Evolutionary conservation across 2,329 filamentous ascomycete genomes (phyloP).

Genomic region (Penicillium sp.): DNA sequence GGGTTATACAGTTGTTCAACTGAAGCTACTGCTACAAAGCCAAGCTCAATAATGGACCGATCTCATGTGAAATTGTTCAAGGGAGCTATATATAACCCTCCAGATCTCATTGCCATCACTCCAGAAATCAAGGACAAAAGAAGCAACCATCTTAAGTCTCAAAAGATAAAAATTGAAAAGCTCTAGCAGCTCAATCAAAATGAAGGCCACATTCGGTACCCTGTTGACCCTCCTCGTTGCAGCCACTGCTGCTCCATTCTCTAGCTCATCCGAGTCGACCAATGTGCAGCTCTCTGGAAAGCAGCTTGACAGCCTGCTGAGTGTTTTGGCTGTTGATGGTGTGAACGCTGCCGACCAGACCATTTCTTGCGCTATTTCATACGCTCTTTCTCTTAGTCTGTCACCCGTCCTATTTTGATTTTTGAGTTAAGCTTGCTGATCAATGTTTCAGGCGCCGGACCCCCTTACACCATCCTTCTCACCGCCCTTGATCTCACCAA

Average conservation of each 20-base stretch:
- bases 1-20: neutral
- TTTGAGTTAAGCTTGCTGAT: neutral
- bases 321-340: neutral
- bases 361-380: slow-evolving; percentile 18
- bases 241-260: slow-evolving; percentile 11
- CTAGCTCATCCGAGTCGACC: neutral
- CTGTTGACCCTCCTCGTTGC: slow-evolving; percentile 10
- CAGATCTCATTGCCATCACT: too few relatives aligned
- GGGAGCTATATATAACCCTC: neutral
- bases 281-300: slow-evolving; percentile 4
- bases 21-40: neutral
- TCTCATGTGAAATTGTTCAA: neutral
- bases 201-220: slow-evolving; percentile 15
- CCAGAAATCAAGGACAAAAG: neutral
- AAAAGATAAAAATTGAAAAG: neutral
- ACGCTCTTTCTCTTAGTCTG: slow-evolving; percentile 17
- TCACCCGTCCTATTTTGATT: too few relatives aligned
- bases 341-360: slow-evolving; percentile 9
- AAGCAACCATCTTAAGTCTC: neutral
- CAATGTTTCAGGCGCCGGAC: slow-evolving; percentile 1
- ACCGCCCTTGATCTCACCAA: slow-evolving; percentile 13
- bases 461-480: slow-evolving; percentile 18
- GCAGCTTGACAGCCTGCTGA: slow-evolving; percentile 11
- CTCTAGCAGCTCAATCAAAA: slow-evolving; percentile 1
- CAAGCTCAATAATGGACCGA: neutral